Base-by-base conservation (phyloP, 495 filamentous ascomycete genomes). In the Mytilinidion resinicola region DNA sequence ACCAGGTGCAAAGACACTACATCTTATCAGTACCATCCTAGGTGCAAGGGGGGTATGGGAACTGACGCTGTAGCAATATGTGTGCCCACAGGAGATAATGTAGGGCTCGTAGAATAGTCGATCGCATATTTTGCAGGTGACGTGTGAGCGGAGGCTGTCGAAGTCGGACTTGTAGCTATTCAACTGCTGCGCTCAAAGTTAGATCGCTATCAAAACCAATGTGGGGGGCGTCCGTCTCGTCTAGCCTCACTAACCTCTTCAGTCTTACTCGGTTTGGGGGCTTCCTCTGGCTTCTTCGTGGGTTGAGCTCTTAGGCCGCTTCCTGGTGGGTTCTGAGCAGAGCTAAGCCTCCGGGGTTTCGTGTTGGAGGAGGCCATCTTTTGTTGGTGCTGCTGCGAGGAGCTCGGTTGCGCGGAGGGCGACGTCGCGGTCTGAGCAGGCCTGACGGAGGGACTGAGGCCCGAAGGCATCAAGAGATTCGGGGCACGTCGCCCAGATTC, bases 101-200 rank as follows among this genome's bases (percentile, higher is more conserved):
- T 84, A 89, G 8, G 86, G 86, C 63, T 89, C 86, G 72, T 86
- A 89, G 11, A 89, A 73, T 34, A 85, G 78, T 19, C 82, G 76
- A 38, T 85, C 78, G 60, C 86, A 89, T 51, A 89, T 84, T 51
- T 84, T 82, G 70, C 86, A 89, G 51, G 81, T 83, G 61, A 86
- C 53, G 51, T 70, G 65, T 4, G 62, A 38, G 41, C 71, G 67
- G 19, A 74, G 65, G 50, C 57, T 57, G 55, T 72, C 71, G 30
- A 77, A 64, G 44, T 78, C 76, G 20, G 57, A 56, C 48, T 72
- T 71, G 37, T 74, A 59, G 17, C 64, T 66, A 25, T 73, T 64
- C 51, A 76, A 66, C 35, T 68, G 63, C 70, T 74, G 43, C 54
- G 37, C 35, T 36, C 25, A 9, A 33, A 30, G 47, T 66, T 42